Conservation (phyloP, 1,284 basidiomycete species). For the Apiotrichum sp. region DNA sequence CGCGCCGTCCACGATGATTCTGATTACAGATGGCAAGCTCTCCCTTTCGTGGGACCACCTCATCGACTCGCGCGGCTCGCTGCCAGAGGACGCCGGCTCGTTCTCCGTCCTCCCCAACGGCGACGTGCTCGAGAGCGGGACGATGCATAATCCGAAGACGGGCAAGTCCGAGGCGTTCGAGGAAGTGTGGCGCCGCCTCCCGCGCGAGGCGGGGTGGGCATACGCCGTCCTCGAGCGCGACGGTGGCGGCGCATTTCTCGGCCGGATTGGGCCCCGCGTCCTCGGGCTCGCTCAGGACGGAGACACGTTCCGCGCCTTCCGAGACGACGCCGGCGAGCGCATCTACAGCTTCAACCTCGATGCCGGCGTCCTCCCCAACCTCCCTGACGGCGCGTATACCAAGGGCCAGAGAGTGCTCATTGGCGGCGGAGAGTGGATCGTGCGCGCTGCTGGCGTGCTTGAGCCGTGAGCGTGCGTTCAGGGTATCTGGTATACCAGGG, state of each 20-base stretch:
- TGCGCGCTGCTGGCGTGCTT: no score
- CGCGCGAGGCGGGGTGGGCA: background rate
- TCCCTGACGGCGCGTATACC: no score
- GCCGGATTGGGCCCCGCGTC: slow-evolving; percentile 7
- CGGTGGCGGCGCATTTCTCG: slow-evolving; percentile 9
- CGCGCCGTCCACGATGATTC: background rate
- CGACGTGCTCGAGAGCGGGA: slow-evolving; percentile 29
- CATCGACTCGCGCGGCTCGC: slow-evolving; percentile 21
- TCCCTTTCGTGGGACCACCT: slow-evolving; percentile 26
- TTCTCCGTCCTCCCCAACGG: slow-evolving; percentile 28
- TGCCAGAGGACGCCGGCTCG: slow-evolving; percentile 25
- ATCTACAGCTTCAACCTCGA: slow-evolving; percentile 5
- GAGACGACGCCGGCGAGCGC: slow-evolving; percentile 6
- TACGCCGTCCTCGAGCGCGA: slow-evolving; percentile 20
- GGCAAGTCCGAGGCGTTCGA: slow-evolving; percentile 23
- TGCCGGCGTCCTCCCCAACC: background rate
- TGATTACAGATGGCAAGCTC: slow-evolving; percentile 19
- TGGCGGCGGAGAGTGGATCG: no score
- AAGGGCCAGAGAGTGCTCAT: no score
- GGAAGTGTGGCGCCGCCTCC: slow-evolving; percentile 31
- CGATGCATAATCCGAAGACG: slow-evolving; percentile 32
- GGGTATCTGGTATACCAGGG: no score
- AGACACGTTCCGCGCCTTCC: slow-evolving; percentile 4
- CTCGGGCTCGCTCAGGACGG: slow-evolving; percentile 7
- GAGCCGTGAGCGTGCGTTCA: no score